Evolutionary conservation across 129 eudicot species (phyloP).

Genomic region (Pseudognaphalium luteoalbum): DNA sequence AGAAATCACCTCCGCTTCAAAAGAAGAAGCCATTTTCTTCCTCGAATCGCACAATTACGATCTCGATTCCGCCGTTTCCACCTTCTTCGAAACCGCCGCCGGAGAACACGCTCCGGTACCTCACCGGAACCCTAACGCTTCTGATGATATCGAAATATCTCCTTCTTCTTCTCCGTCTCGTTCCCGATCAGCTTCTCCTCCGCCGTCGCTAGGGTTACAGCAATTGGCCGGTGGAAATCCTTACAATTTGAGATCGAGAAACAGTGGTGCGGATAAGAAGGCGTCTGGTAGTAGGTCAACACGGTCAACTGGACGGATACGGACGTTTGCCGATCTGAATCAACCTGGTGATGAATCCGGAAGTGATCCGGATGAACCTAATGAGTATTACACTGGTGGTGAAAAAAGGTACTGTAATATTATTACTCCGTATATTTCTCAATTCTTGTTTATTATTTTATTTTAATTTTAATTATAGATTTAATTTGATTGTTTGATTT

Average conservation of each 20-base stretch:
- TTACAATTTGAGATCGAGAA: constrained; percentile 58
- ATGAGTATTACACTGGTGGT: constrained; percentile 82
- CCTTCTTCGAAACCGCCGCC: constrained; percentile 55
- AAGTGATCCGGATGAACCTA: constrained; percentile 65
- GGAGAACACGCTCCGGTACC: constrained; percentile 22
- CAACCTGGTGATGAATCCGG: constrained; percentile 41
- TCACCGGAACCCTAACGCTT: constrained; percentile 9
- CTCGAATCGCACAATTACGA: constrained; percentile 69
- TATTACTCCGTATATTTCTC: not conserved
- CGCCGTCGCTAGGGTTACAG: constrained; percentile 42
- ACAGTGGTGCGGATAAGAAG: constrained; percentile 34
- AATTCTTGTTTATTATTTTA: not conserved
- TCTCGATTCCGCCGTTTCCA: constrained; percentile 73
- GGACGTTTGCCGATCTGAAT: constrained; percentile 74
- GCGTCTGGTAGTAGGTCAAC: constrained; percentile 38
- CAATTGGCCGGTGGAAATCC: constrained; percentile 30
- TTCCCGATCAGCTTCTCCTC: constrained; percentile 69
- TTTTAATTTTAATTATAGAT: not conserved
- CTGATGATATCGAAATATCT: constrained; percentile 39
- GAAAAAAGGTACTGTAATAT: constrained; percentile 57
- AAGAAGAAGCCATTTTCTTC: constrained; percentile 62
- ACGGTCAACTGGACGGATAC: constrained; percentile 42
- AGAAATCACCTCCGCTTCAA: constrained; percentile 54
- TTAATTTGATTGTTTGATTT: not conserved
- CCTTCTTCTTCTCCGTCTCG: constrained; percentile 55